Percentiles rank a stretch among this genome's conserved stretches.
Conservation (phyloP, 306 rosid genomes). For the Quercus cerris region DNA sequence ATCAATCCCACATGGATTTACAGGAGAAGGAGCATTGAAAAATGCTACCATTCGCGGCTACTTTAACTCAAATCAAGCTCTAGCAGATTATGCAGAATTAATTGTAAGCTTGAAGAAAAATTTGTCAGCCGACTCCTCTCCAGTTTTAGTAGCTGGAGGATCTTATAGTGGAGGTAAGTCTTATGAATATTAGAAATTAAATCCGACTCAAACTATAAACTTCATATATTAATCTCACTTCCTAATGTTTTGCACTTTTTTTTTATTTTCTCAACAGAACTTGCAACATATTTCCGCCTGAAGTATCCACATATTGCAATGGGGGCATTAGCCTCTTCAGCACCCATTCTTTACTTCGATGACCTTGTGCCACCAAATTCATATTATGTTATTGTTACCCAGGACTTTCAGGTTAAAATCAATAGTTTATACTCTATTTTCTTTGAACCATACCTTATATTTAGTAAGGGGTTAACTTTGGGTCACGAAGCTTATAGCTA, state of each 20-base stretch:
- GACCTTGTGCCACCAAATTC: conserved; percentile 25
- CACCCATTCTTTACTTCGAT: conserved; percentile 43
- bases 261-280: conserved; percentile 17
- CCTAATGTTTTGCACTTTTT: not conserved
- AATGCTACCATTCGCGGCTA: conserved; percentile 59
- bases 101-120: conserved; percentile 38
- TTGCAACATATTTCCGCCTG: conserved; percentile 48
- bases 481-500: too few relatives aligned
- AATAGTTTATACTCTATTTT: not conserved
- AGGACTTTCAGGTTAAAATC: conserved; percentile 29
- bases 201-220: not conserved
- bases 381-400: conserved; percentile 21
- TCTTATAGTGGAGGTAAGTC: conserved; percentile 72
- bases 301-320: conserved; percentile 43
- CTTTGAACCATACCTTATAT: not conserved
- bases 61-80: conserved; percentile 78
- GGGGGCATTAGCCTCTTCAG: conserved; percentile 51
- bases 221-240: not conserved
- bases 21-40: conserved; percentile 49
- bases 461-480: too few relatives aligned
- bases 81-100: conserved; percentile 69
- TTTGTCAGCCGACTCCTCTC: conserved; percentile 39
- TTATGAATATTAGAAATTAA: not conserved
- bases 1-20: conserved; percentile 57
- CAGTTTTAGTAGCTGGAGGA: conserved; percentile 56